phyloP scores from a whole-genome alignment of 768 basidiomycete genomes.

The Cystoderma amianthinum region DNA sequence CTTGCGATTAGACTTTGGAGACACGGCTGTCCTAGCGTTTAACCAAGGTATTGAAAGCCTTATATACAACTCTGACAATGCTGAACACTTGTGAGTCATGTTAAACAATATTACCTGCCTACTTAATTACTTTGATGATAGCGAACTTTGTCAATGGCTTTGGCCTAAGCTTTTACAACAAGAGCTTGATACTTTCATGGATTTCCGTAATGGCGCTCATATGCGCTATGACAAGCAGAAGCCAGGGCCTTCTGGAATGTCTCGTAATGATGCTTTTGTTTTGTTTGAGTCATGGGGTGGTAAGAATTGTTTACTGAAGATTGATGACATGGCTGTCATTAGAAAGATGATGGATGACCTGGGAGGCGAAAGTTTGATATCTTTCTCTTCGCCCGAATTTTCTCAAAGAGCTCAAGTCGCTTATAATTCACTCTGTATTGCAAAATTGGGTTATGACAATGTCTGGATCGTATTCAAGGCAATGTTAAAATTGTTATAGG shows the following conservation, averaged over 20 bases:
- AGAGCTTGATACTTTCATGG: slow-evolving; percentile 11
- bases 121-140: slow-evolving; percentile 3
- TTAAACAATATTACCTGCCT: slow-evolving; percentile 2
- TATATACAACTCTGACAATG: slow-evolving; percentile 14
- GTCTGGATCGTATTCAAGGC: slow-evolving; percentile 23
- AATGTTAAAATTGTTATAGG: no score
- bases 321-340: slow-evolving; percentile 14
- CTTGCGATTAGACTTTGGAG: slow-evolving; percentile 20
- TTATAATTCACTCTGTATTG: slow-evolving; percentile 10
- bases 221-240: slow-evolving; percentile 24
- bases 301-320: slow-evolving; percentile 15
- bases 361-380: slow-evolving; percentile 21
- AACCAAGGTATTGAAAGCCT: slow-evolving; percentile 13
- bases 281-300: slow-evolving; percentile 17
- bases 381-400: slow-evolving; percentile 23
- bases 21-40: slow-evolving; percentile 18
- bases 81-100: slow-evolving; percentile 17
- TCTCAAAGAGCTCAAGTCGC: slow-evolving; percentile 8
- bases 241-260: slow-evolving; percentile 24
- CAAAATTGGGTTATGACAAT: slow-evolving; percentile 14
- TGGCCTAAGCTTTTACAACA: slow-evolving; percentile 19
- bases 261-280: slow-evolving; percentile 21
- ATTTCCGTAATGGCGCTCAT: slow-evolving; percentile 14
- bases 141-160: slow-evolving; percentile 18
- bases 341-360: slow-evolving; percentile 18